Evolutionary conservation across 257 asterid species (phyloP).

Genomic region (Parsonsia alboflavescens): DNA sequence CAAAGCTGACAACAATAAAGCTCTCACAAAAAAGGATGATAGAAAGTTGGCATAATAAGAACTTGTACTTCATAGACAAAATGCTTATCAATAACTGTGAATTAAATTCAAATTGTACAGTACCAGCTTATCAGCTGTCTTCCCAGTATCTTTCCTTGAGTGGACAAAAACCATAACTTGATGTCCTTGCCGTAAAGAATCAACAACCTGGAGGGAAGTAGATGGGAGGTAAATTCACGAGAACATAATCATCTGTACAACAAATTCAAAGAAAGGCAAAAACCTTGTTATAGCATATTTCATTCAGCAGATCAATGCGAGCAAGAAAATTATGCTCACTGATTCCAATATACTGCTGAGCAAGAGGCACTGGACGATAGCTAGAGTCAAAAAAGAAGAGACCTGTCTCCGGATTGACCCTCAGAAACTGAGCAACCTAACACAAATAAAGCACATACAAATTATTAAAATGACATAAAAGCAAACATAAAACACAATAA

Average conservation of each 20-base stretch:
- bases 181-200: slow-evolving; percentile 81
- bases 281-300: slow-evolving; percentile 90
- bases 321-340: slow-evolving; percentile 72
- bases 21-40: background rate
- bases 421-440: slow-evolving; percentile 94
- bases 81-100: background rate
- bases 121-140: slow-evolving; percentile 95
- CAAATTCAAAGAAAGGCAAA: slow-evolving; percentile 19
- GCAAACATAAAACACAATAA: slow-evolving; percentile 5
- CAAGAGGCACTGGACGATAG: slow-evolving; percentile 98
- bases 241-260: slow-evolving; percentile 7
- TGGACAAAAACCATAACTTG: slow-evolving; percentile 99
- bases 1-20: background rate
- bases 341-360: slow-evolving; percentile 91
- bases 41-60: background rate
- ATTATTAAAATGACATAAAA: slow-evolving; percentile 17
- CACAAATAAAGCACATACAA: background rate
- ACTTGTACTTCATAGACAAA: background rate
- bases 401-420: slow-evolving; percentile 90
- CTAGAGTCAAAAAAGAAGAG: slow-evolving; percentile 90
- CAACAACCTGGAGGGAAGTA: slow-evolving; percentile 55
- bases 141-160: slow-evolving; percentile 94
- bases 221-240: slow-evolving; percentile 8
- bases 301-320: slow-evolving; percentile 77
- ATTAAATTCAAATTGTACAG: background rate